Percentiles rank a stretch among this genome's conserved stretches.
These are phyloP conservation scores for Platanus orientalis DNA, from an alignment of 164 flowering plant genomes.

Conservation along the genomic window DNA sequence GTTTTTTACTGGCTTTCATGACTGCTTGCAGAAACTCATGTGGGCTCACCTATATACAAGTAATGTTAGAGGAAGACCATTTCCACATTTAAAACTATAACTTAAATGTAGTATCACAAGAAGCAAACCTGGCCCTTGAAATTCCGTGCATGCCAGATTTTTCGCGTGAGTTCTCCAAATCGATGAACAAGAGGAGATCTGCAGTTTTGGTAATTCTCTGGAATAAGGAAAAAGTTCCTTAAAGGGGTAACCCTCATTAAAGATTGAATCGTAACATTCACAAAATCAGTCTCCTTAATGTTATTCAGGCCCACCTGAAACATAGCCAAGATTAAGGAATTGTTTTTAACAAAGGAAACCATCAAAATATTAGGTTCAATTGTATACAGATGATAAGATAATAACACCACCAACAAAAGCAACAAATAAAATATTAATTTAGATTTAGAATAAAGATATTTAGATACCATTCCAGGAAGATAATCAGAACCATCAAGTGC, in stretches of 20 bases:
- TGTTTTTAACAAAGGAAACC: not conserved
- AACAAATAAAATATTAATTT: not conserved
- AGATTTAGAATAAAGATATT: too few species aligned
- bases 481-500: conserved; percentile 99
- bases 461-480: conserved; percentile 90
- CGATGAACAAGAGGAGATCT: conserved; percentile 93
- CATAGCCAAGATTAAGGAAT: conserved; percentile 3
- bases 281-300: conserved; percentile 91
- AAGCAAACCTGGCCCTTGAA: conserved; percentile 91
- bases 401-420: not conserved
- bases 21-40: conserved; percentile 97
- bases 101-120: not conserved
- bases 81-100: not conserved
- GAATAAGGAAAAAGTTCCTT: conserved; percentile 92
- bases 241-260: conserved; percentile 96
- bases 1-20: conserved; percentile 91
- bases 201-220: conserved; percentile 77
- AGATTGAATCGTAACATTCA: conserved; percentile 92
- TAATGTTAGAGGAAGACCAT: not conserved
- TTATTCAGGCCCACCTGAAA: conserved; percentile 92
- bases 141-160: conserved; percentile 96
- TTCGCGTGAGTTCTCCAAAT: conserved; percentile 93
- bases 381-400: not conserved
- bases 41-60: conserved; percentile 81
- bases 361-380: not conserved